These are phyloP conservation scores for Penicillium argentinense DNA, from an alignment of 495 filamentous ascomycete species.

Conservation along the genomic window DNA sequence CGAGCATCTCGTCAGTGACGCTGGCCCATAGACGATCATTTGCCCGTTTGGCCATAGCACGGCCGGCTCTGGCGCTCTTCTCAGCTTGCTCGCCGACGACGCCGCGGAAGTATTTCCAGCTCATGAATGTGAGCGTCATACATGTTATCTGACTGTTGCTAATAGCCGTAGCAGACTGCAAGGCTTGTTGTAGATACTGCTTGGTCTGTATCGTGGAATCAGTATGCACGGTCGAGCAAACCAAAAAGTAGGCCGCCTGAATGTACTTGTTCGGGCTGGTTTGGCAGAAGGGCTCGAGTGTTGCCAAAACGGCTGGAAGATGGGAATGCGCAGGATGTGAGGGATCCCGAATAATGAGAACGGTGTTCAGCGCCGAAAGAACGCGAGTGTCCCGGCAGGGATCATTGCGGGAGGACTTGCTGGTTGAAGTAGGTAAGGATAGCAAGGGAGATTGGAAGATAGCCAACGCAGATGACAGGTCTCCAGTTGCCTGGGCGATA, in stretches of 20 bases:
- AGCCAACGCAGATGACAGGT: conserved; percentile 61
- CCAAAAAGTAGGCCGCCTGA: conserved; percentile 73
- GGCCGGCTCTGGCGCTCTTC: conserved; percentile 76
- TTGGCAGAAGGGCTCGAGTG: conserved; percentile 65
- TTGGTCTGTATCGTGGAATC: conserved; percentile 72
- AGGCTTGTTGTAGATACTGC: conserved; percentile 66
- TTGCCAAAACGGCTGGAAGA: conserved; percentile 54
- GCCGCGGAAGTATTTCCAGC: conserved; percentile 76
- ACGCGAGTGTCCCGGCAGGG: conserved; percentile 70
- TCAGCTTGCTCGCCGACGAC: conserved; percentile 88
- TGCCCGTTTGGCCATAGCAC: conserved; percentile 70
- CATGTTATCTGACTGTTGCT: conserved; percentile 71
- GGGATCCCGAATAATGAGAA: conserved; percentile 77
- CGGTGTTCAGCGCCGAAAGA: conserved; percentile 74
- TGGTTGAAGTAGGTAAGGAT: conserved; percentile 45
- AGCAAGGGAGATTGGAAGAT: conserved; percentile 65
- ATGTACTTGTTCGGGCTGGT: conserved; percentile 71
- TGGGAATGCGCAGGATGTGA: conserved; percentile 48
- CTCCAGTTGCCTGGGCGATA: conserved; percentile 75
- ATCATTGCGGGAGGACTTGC: conserved; percentile 45
- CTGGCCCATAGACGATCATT: conserved; percentile 82
- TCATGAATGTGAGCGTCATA: conserved; percentile 84
- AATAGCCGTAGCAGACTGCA: conserved; percentile 55
- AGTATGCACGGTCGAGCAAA: conserved; percentile 65
- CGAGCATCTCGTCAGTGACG: conserved; percentile 78